Conservation (phyloP, 805 yeast genomes). For the Cyberlindnera lachancei region DNA sequence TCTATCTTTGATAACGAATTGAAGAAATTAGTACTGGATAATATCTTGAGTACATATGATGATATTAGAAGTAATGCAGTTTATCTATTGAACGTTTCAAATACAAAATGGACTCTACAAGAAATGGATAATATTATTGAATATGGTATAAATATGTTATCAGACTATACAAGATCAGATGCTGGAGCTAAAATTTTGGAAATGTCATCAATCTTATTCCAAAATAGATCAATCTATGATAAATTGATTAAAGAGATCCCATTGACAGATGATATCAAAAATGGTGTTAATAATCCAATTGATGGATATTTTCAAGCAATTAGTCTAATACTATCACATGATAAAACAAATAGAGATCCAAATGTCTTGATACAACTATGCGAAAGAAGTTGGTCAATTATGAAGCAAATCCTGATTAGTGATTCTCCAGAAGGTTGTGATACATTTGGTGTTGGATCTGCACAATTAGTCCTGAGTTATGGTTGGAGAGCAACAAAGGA, state of each 20-base stretch:
- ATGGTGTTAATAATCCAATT: constrained; percentile 44
- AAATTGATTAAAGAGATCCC: constrained; percentile 29
- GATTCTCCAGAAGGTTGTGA: constrained; percentile 68
- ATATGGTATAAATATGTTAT: constrained; percentile 34
- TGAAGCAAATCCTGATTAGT: constrained; percentile 43
- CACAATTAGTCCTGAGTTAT: constrained; percentile 50
- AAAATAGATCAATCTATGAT: constrained; percentile 25
- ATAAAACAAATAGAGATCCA: constrained; percentile 4
- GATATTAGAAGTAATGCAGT: constrained; percentile 59
- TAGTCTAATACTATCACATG: constrained; percentile 32
- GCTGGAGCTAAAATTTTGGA: constrained; percentile 68
- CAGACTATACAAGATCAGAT: constrained; percentile 53
- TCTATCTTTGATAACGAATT: constrained; percentile 32
- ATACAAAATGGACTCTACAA: constrained; percentile 5
- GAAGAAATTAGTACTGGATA: constrained; percentile 48
- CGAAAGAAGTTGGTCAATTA: constrained; percentile 26
- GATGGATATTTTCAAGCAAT: constrained; percentile 70
- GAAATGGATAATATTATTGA: constrained; percentile 11
- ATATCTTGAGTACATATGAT: constrained; percentile 63
- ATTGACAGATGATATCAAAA: constrained; percentile 26
- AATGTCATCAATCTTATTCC: constrained; percentile 35
- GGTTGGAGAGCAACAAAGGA: constrained; percentile 85
- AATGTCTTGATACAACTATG: constrained; percentile 14
- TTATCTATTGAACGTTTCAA: constrained; percentile 31
- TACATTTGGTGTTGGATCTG: constrained; percentile 32